A percentile compares a stretch with the other conserved stretches of the same genome.
phyloP scores from a whole-genome alignment of 169 alveolate genomes.

The Cryptosporidium parvum region DNA sequence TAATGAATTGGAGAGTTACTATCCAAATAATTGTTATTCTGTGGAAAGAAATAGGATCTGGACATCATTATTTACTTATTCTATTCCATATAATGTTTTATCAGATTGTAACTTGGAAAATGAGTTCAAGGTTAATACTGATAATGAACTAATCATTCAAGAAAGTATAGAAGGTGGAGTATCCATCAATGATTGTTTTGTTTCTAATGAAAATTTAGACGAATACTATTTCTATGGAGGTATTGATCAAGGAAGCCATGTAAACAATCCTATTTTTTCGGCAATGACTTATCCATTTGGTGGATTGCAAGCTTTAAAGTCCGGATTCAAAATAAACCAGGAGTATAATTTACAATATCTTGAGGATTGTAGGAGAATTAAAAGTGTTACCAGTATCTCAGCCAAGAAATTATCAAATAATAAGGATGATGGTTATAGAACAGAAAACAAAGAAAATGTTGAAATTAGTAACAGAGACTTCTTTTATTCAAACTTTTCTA shows the following conservation, averaged over 20 bases:
- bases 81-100: constrained; percentile 44
- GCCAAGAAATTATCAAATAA: not conserved
- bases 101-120: constrained; percentile 12
- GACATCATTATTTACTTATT: constrained; percentile 38
- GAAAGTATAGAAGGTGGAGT: not conserved
- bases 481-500: constrained; percentile 20
- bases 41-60: constrained; percentile 81
- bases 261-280: constrained; percentile 16
- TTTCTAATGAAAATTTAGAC: too few relatives aligned
- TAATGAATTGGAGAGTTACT: constrained; percentile 67
- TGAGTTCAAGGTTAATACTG: not conserved
- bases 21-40: constrained; percentile 81
- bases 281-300: constrained; percentile 61
- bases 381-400: not conserved
- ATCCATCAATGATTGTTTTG: not conserved
- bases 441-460: not conserved
- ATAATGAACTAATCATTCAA: not conserved
- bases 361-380: constrained; percentile 4
- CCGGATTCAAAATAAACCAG: not conserved
- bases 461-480: not conserved
- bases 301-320: constrained; percentile 27
- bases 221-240: constrained; percentile 6
- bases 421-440: not conserved
- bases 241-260: constrained; percentile 21
- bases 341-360: not conserved